Base-by-base conservation (phyloP, 495 filamentous ascomycete species). In the Aspergillus indologenus region DNA sequence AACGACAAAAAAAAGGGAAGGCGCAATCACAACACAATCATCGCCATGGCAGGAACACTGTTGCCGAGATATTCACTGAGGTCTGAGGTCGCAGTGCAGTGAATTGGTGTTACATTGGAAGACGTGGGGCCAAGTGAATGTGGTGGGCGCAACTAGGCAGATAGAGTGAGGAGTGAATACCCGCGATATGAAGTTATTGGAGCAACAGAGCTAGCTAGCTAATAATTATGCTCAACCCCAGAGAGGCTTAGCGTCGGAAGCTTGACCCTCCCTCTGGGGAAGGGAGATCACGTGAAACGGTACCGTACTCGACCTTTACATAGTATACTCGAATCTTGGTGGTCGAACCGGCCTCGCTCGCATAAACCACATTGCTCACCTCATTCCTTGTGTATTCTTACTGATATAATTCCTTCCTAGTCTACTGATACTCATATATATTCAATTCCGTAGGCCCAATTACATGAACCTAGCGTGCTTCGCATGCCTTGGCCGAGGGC, bases 61-160 rank as follows among this genome's bases (percentile, higher is more conserved):
- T 34, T 50, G 45, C 56, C 56, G 61, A 59, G 34, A 34, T 57
- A 18, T 53, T 42, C 15, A 19, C 8, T 19, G 19, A 24, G 26
- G 23, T 65, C 8, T 19, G 19, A 24, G 26, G 23, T 65, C 54
- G 60, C 63, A 57, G 44, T n/a, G 45, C 17, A 57, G 40, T 55
- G 44, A 40, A 53, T 53, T 26, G 24, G 14, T n/a, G 46, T 47
- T 65, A 54, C 58, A 60, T 60, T 54, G 49, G 42, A 54, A 59
- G 9, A 15, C 14, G 18, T 17, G 45, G 43, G 60, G 42, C 43
- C 31, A n/a, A 42, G 54, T 9, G 15, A 49, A 29, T 19, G 46
- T 51, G 29, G 23, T 29, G 47, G n/a, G 43, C 43, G 40, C n/a
- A 40, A 40, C 34, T 2, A 40, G 34, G 31, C 23, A 17, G 15